phyloP scores from a whole-genome alignment of 2,329 filamentous ascomycete genomes.

The Pseudocercospora vitis region DNA sequence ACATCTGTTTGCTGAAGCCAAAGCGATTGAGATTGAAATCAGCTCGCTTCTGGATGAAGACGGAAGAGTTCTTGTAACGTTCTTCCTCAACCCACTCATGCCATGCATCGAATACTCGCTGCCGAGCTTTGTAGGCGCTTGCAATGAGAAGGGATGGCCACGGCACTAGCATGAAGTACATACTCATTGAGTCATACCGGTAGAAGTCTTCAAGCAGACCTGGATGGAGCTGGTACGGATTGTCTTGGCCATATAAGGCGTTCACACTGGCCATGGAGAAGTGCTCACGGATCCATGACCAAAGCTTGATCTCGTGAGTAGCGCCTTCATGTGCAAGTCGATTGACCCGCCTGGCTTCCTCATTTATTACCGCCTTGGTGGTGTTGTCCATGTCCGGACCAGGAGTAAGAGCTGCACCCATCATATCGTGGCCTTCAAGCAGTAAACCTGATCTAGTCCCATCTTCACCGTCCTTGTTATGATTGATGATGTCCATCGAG shows the following conservation, averaged over 20 bases:
- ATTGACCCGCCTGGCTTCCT: conserved; percentile 13
- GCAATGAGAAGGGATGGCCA: conserved; percentile 42
- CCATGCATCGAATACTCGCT: conserved; percentile 34
- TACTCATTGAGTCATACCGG: conserved; percentile 43
- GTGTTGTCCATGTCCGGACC: neutral
- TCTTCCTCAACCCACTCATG: conserved; percentile 34
- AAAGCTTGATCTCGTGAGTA: conserved; percentile 41
- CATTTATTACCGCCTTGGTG: conserved; percentile 1
- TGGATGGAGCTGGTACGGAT: conserved; percentile 42
- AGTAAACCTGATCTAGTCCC: neutral
- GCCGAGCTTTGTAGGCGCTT: conserved; percentile 41
- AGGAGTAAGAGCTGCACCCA: neutral
- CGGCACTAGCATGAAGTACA: conserved; percentile 23
- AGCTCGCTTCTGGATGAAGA: conserved; percentile 32
- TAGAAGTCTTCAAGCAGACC: conserved; percentile 44
- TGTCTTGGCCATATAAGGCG: conserved; percentile 47
- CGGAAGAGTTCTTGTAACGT: conserved; percentile 27
- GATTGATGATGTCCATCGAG: conserved; percentile 34
- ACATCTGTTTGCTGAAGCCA: conserved; percentile 29
- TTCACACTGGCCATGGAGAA: conserved; percentile 44
- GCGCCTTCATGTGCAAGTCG: conserved; percentile 7
- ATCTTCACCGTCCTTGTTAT: conserved; percentile 20
- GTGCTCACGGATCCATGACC: conserved; percentile 41
- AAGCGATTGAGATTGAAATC: conserved; percentile 13
- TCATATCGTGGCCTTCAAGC: conserved; percentile 6